These are phyloP conservation scores for Trichosporon sp. DNA, from an alignment of 1,284 basidiomycete genomes.

Conservation along the genomic window DNA sequence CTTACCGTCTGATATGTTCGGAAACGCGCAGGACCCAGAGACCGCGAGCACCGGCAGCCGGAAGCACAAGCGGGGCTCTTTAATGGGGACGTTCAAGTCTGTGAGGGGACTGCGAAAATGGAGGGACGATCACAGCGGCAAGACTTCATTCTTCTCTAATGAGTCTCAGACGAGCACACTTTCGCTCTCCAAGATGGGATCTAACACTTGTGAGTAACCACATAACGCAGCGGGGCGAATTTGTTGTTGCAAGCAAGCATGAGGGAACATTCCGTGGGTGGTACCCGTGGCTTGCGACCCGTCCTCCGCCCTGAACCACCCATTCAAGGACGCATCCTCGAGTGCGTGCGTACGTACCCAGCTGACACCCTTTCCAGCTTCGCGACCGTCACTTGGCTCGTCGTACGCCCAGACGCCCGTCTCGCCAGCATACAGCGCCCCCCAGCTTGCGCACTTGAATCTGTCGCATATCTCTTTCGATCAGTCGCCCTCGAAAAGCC, in stretches of 20 bases:
- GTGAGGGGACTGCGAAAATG: slow-evolving; percentile 19
- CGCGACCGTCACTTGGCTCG: slow-evolving; percentile 6
- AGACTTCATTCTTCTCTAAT: slow-evolving; percentile 2
- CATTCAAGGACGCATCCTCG: neutral
- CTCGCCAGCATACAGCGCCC: slow-evolving; percentile 3
- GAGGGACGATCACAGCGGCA: slow-evolving; percentile 16
- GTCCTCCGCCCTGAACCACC: neutral
- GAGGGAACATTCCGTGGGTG: neutral
- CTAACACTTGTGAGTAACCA: slow-evolving; percentile 14
- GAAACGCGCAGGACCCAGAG: slow-evolving; percentile 6
- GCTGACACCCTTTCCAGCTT: slow-evolving; percentile 5
- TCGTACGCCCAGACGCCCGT: slow-evolving; percentile 7
- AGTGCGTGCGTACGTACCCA: neutral
- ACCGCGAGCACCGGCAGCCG: neutral
- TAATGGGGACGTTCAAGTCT: slow-evolving; percentile 27
- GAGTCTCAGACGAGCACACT: slow-evolving; percentile 5
- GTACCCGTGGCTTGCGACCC: neutral
- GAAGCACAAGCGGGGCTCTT: slow-evolving; percentile 21
- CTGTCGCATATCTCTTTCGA: neutral
- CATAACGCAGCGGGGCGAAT: neutral
- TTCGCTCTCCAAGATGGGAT: slow-evolving; percentile 10
- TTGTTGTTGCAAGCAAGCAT: neutral
- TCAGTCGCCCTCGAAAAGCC: neutral
- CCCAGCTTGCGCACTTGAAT: slow-evolving; percentile 7
- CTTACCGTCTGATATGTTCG: slow-evolving; percentile 19